Percentiles rank a stretch among this genome's conserved stretches.
Conservation (phyloP, 352 stramenopile genomes). For the Saprolegnia diclina region DNA sequence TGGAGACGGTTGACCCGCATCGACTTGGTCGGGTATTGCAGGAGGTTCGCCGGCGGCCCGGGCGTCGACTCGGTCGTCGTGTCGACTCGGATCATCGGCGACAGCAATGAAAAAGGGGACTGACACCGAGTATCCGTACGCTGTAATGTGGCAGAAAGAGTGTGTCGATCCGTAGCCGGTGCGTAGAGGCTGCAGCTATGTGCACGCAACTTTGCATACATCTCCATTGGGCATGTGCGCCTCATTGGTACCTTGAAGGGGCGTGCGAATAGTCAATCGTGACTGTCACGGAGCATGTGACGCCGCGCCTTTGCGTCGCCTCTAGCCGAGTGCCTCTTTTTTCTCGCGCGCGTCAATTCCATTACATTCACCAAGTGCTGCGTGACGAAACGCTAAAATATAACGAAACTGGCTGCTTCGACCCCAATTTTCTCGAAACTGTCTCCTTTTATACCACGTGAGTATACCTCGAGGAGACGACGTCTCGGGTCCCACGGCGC, state of each 20-base stretch:
- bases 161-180: background rate
- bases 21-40: conserved; percentile 13
- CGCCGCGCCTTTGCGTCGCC: background rate
- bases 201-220: conserved; percentile 3
- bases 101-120: conserved; percentile 13
- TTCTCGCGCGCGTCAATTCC: background rate
- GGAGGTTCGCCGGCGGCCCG: background rate
- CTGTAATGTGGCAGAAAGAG: conserved; percentile 13
- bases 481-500: too few relatives aligned
- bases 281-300: background rate
- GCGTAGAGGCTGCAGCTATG: background rate
- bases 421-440: background rate
- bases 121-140: conserved; percentile 3
- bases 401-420: background rate
- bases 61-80: background rate
- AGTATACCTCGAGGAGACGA: too few relatives aligned
- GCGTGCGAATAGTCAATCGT: background rate
- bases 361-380: background rate
- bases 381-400: background rate
- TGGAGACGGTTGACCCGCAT: conserved; percentile 6
- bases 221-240: background rate
- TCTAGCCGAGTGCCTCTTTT: background rate
- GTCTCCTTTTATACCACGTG: background rate
- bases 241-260: background rate
- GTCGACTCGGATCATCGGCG: conserved; percentile 10